Conservation (phyloP, 805 yeast genomes). For the Hemisphaericaspora nanyangensis region DNA sequence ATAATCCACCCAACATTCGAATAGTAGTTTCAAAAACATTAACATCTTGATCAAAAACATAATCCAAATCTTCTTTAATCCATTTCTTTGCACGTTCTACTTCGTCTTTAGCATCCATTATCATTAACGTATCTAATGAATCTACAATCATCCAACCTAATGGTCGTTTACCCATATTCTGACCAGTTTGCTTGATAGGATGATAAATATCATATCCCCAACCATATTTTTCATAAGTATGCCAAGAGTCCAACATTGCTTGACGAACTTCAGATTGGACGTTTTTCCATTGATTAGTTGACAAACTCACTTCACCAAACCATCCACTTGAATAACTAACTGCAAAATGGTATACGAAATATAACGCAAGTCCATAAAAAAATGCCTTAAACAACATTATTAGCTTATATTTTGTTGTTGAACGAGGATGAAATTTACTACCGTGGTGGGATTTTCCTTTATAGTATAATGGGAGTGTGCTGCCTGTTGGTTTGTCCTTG, state of each 20-base stretch:
- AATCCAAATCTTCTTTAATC: slow-evolving; percentile 67
- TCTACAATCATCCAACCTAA: slow-evolving; percentile 94
- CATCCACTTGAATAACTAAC: background rate
- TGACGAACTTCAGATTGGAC: slow-evolving; percentile 56
- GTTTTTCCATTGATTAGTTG: slow-evolving; percentile 36
- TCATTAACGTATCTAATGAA: slow-evolving; percentile 72
- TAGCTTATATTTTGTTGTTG: slow-evolving; percentile 11
- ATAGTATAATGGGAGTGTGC: slow-evolving; percentile 29
- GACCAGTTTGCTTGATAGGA: slow-evolving; percentile 60
- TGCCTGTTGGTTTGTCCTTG: slow-evolving; percentile 8
- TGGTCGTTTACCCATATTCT: slow-evolving; percentile 77
- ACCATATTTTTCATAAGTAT: slow-evolving; percentile 65
- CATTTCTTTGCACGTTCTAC: slow-evolving; percentile 63
- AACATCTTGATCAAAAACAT: slow-evolving; percentile 69
- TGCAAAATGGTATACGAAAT: slow-evolving; percentile 29
- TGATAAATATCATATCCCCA: slow-evolving; percentile 82
- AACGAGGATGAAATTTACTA: slow-evolving; percentile 8
- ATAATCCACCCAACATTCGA: slow-evolving; percentile 89
- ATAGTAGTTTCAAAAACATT: slow-evolving; percentile 93
- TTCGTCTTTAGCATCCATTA: slow-evolving; percentile 70
- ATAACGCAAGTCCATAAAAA: slow-evolving; percentile 37
- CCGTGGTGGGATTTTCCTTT: slow-evolving; percentile 37
- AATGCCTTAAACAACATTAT: slow-evolving; percentile 43
- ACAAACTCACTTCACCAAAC: background rate
- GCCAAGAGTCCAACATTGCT: slow-evolving; percentile 77